Percentiles rank a stretch among this genome's conserved stretches.
These are phyloP conservation scores for Yarrowia sp. DNA, from an alignment of 805 yeast species.

Conservation along the genomic window DNA sequence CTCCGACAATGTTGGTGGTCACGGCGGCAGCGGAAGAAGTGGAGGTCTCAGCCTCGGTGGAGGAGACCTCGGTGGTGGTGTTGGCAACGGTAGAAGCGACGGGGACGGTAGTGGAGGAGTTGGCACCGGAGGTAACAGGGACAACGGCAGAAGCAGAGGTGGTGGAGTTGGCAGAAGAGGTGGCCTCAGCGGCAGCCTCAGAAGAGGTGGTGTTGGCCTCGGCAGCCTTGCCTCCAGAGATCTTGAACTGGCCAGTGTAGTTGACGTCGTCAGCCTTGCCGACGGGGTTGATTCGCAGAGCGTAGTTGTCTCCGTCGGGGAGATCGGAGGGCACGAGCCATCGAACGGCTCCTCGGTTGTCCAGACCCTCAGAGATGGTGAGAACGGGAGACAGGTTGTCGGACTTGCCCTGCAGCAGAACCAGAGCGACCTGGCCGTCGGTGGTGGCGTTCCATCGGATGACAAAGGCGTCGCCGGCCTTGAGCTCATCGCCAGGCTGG, in stretches of 20 bases:
- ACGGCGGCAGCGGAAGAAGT: slow-evolving; percentile 18
- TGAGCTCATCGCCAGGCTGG: slow-evolving; percentile 44
- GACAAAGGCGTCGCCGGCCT: slow-evolving; percentile 48
- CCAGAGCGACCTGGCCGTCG: slow-evolving; percentile 48
- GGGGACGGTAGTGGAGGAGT: slow-evolving; percentile 31
- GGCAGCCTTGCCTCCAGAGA: slow-evolving; percentile 44
- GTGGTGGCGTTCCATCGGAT: slow-evolving; percentile 49
- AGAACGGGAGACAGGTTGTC: slow-evolving; percentile 48
- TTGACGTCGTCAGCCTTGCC: slow-evolving; percentile 48
- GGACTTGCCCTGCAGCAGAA: slow-evolving; percentile 49
- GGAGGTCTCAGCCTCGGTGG: slow-evolving; percentile 10
- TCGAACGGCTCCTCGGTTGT: slow-evolving; percentile 51
- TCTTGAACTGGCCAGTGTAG: slow-evolving; percentile 50
- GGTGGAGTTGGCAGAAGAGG: background rate
- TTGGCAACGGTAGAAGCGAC: slow-evolving; percentile 19
- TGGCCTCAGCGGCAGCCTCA: background rate
- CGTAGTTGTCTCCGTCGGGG: slow-evolving; percentile 48
- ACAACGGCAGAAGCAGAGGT: slow-evolving; percentile 8
- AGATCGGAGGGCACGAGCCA: slow-evolving; percentile 51
- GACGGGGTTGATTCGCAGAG: slow-evolving; percentile 48
- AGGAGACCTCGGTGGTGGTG: slow-evolving; percentile 20
- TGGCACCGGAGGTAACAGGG: slow-evolving; percentile 14
- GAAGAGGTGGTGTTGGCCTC: slow-evolving; percentile 31
- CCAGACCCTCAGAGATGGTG: slow-evolving; percentile 49
- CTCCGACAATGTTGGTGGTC: slow-evolving; percentile 26